These are phyloP conservation scores for Mallotus repandus DNA, from an alignment of 441 rosid genomes.

Conservation along the genomic window DNA sequence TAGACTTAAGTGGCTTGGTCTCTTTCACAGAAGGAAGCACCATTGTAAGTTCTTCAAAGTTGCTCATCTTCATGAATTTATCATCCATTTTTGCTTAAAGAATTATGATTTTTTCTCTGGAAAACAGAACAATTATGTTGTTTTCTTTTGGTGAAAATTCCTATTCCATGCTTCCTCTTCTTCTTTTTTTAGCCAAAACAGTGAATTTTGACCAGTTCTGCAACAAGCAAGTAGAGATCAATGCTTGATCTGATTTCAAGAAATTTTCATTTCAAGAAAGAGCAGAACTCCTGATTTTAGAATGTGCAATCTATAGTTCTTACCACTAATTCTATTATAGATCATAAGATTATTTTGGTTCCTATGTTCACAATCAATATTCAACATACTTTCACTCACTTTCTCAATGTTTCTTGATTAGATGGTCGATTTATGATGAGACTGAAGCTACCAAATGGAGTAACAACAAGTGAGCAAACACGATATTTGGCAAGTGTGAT, in stretches of 20 bases:
- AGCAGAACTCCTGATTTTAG: background rate
- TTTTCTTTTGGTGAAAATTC: background rate
- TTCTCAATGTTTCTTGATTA: constrained; percentile 26
- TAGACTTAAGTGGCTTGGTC: constrained; percentile 96
- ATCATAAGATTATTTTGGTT: background rate
- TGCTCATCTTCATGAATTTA: background rate
- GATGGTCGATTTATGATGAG: constrained; percentile 99
- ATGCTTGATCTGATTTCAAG: constrained; percentile 12
- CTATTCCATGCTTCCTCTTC: background rate
- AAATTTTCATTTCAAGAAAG: background rate
- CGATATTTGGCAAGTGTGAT: constrained; percentile 83
- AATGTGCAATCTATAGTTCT: background rate
- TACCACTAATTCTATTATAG: background rate
- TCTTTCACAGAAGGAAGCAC: constrained; percentile 89
- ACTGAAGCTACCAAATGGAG: constrained; percentile 90
- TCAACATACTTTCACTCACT: background rate
- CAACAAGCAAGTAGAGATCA: background rate
- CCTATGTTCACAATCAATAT: background rate
- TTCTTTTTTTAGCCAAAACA: background rate
- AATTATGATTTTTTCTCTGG: background rate
- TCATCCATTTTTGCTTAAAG: no score
- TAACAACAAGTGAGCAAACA: constrained; percentile 92
- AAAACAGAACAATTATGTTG: background rate
- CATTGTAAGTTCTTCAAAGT: constrained; percentile 48
- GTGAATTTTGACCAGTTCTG: background rate